A percentile compares a stretch with the other conserved stretches of the same genome.
These are phyloP conservation scores for Leptosphaerulina australis DNA, from an alignment of 2,329 filamentous ascomycete genomes.

Conservation along the genomic window DNA sequence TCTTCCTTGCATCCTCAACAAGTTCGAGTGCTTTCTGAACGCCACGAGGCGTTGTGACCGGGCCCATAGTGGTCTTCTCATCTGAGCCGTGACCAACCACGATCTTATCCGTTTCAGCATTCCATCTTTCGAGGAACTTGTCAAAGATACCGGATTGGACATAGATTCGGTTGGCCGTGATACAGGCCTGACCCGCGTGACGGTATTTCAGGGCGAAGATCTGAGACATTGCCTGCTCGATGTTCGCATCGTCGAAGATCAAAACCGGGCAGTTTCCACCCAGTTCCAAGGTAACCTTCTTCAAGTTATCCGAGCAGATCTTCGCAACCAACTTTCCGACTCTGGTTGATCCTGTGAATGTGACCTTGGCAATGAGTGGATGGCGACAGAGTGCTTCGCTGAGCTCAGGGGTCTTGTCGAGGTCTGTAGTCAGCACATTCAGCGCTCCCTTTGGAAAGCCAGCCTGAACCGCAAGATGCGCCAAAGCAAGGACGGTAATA, in stretches of 20 bases:
- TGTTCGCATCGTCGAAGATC: conserved; percentile 68
- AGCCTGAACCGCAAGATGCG: conserved; percentile 48
- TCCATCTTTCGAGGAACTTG: conserved; percentile 60
- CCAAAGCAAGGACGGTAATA: conserved; percentile 48
- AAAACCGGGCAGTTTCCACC: conserved; percentile 70
- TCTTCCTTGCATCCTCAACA: conserved; percentile 67
- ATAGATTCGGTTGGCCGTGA: conserved; percentile 69
- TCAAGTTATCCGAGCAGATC: conserved; percentile 64
- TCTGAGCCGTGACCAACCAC: conserved; percentile 67
- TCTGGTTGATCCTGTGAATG: conserved; percentile 64
- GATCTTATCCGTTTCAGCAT: conserved; percentile 61
- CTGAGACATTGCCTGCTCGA: conserved; percentile 59
- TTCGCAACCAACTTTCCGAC: conserved; percentile 68
- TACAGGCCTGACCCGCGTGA: conserved; percentile 69
- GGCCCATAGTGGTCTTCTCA: conserved; percentile 64
- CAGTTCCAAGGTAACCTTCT: conserved; percentile 69
- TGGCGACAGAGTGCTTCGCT: conserved; percentile 63
- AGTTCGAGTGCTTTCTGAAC: conserved; percentile 64
- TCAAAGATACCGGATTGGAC: conserved; percentile 68
- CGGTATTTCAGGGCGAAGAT: conserved; percentile 60
- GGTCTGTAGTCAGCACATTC: conserved; percentile 65
- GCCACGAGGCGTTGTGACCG: conserved; percentile 62
- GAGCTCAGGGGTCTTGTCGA: conserved; percentile 61
- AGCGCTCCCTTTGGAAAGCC: conserved; percentile 64
- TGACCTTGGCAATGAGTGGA: conserved; percentile 65